A percentile compares a stretch with the other conserved stretches of the same genome.
Conservation (phyloP, 1,284 basidiomycete species). For the Rhodotorula sp. region DNA sequence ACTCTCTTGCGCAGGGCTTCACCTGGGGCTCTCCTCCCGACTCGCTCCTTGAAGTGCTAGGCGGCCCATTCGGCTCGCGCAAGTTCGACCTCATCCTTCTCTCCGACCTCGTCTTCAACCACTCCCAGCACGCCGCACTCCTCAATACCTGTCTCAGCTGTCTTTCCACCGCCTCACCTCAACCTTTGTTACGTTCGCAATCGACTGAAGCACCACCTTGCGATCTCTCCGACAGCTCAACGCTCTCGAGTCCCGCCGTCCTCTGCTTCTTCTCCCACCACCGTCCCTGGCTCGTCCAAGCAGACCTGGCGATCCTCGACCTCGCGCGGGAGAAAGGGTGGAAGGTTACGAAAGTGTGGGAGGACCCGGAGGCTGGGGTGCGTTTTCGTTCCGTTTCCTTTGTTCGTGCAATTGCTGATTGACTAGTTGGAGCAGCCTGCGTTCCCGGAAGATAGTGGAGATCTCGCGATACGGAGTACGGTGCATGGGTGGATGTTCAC, state of each 20-base stretch:
- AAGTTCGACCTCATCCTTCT: slow-evolving; percentile 80
- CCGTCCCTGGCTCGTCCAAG: slow-evolving; percentile 61
- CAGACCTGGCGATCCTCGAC: slow-evolving; percentile 78
- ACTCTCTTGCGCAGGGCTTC: slow-evolving; percentile 63
- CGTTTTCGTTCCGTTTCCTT: slow-evolving; percentile 3
- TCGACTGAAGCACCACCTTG: slow-evolving; percentile 19
- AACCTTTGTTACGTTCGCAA: too few species aligned
- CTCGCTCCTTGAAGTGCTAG: slow-evolving; percentile 53
- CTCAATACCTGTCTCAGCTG: slow-evolving; percentile 68
- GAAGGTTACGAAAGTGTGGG: slow-evolving; percentile 70
- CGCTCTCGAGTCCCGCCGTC: slow-evolving; percentile 57
- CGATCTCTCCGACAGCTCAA: slow-evolving; percentile 17
- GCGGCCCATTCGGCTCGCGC: slow-evolving; percentile 17
- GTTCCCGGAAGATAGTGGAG: slow-evolving; percentile 44
- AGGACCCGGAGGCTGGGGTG: slow-evolving; percentile 51
- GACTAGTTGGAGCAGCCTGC: slow-evolving; percentile 36
- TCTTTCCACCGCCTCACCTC: slow-evolving; percentile 39
- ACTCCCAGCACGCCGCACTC: slow-evolving; percentile 73
- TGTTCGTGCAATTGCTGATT: neutral
- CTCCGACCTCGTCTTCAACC: slow-evolving; percentile 83
- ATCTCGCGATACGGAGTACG: slow-evolving; percentile 40
- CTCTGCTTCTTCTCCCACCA: slow-evolving; percentile 90
- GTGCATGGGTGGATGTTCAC: slow-evolving; percentile 43
- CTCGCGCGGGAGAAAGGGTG: slow-evolving; percentile 69
- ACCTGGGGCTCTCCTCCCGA: slow-evolving; percentile 77